Base-by-base conservation (phyloP, 345 rosid species). In the Melaleuca quinquenervia region DNA sequence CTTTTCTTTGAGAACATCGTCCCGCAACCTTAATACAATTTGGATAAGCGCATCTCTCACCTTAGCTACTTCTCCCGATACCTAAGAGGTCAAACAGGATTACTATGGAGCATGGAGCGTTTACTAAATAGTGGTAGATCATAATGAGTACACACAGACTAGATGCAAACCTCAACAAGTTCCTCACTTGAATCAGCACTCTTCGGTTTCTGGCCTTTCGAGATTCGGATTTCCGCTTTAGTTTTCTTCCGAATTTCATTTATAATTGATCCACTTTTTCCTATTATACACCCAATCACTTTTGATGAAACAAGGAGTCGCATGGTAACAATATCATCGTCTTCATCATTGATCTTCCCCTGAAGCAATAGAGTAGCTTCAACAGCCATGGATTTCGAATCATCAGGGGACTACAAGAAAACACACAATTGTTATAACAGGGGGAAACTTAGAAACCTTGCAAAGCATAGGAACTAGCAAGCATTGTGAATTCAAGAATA, bases 1-100 rank as follows among this genome's bases (percentile, higher is more conserved):
- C 87, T 89, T 93, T 80, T 96, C 97, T 92, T 90, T 95, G 86
- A 97, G 88, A 50, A 90, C 91, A 94, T 96, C 99, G 85, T 94
- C 98, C 89, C 99, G 93, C 82, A 96, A 98, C 92, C 99, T 92
- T 88, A 97, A 84, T 86, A 96, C 92, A 84, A 97, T 94, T 86
- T 97, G 99, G 84, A 95, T 91, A 83, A 97, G 94, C 24, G 98
- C 99, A 92, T 96, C 98, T 92, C 97, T 94, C 84, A 97, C 97
- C 84, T 78, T 88, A 75, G 87, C 90, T 86, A 88, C 95, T 88
- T 96, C 97, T 84, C 99, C 99, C 1, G 85, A 85, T 86, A 97
- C 92, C 99, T 97, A 90, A 24, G 75, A 27, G 83, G 55, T 53
- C 32, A 58, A 80, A n/a, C 58, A 29, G 84, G 50, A 87, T 89